Base-by-base conservation (phyloP, 768 basidiomycete species). In the Phlegmacium glaucopus region DNA sequence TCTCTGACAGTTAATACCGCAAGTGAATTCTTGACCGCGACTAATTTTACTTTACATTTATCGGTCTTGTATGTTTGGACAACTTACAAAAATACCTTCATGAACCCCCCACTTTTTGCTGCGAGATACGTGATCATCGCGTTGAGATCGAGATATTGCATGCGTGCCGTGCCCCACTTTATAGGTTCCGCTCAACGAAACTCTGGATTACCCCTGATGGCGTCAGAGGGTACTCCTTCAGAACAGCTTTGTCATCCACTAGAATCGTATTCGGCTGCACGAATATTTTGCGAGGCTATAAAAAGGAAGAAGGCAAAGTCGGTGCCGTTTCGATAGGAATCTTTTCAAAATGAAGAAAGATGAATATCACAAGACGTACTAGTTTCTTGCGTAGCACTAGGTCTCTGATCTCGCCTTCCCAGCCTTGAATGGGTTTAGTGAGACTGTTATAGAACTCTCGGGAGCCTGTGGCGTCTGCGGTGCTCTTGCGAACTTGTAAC, bases 401-500 rank as follows among this genome's bases (percentile, higher is more conserved):
- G 54, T 93, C 78, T 30, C 90, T 74, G 51, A 92, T 79, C 59
- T 87, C 83, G 34, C 78, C 79, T 51, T 86, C 74, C 90, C 88
- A 90, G 6, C 80, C 80, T 30, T 71, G 62, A 39, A 81, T 64
- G 3, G 91, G 91, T 37, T 77, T 82, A 7, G 91, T 94, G 51
- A 94, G 72, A 29, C 79, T 72, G n/a, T 77, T 85, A 63, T 92
- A 94, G 70, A 80, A 94, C 50, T 76, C 69, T 28, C 83, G 79
- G n/a, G 90, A 82, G 2, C 90, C 90, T 8, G 80, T 65, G 39
- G 86, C 90, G 61, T 92, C 90, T 16, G 90, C 90, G 3, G 87
- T 89, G 61, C 87, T 87, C 77, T 85, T 92, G 53, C 83, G 83
- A 28, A 92, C 85, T 63, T 94, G 91, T 12, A 94, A 72, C 47